Evolutionary conservation across 2,329 filamentous ascomycete genomes (phyloP).

Genomic region (Colletotrichum paranaense): DNA sequence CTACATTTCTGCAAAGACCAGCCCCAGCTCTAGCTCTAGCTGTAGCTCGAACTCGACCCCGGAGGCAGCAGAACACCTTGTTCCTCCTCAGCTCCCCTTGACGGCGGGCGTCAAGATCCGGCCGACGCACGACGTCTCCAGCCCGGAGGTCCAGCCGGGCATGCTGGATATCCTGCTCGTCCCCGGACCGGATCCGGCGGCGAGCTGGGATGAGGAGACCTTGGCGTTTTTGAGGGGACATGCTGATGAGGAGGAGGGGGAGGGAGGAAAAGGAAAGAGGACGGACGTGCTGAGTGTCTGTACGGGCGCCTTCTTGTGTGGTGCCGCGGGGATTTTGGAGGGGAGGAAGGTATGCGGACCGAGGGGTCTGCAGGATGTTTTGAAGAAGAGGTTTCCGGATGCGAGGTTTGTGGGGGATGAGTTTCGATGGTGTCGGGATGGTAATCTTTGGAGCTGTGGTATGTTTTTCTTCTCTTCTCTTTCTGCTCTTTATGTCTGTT

Average conservation of each 20-base stretch:
- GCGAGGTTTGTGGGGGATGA: slow-evolving; percentile 57
- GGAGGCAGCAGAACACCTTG: slow-evolving; percentile 42
- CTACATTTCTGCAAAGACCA: slow-evolving; percentile 54
- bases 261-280: slow-evolving; percentile 32
- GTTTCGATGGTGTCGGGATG: slow-evolving; percentile 62
- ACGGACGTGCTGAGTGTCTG: slow-evolving; percentile 65
- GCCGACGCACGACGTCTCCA: slow-evolving; percentile 56
- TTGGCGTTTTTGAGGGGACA: slow-evolving; percentile 58
- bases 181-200: slow-evolving; percentile 59
- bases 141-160: slow-evolving; percentile 60
- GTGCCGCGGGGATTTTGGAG: slow-evolving; percentile 58
- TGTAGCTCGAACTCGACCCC: background rate
- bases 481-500: background rate
- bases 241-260: slow-evolving; percentile 37
- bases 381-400: slow-evolving; percentile 51
- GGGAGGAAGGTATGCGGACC: slow-evolving; percentile 61
- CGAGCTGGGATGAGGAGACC: slow-evolving; percentile 45
- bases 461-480: slow-evolving; percentile 34
- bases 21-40: background rate
- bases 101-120: slow-evolving; percentile 53
- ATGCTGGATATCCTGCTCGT: slow-evolving; percentile 62
- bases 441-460: slow-evolving; percentile 67
- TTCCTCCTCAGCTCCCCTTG: slow-evolving; percentile 45
- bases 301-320: slow-evolving; percentile 61
- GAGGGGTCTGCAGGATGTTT: slow-evolving; percentile 52